phyloP scores from a whole-genome alignment of 148 eudicot species.

The Fagopyrum homotropicum region DNA sequence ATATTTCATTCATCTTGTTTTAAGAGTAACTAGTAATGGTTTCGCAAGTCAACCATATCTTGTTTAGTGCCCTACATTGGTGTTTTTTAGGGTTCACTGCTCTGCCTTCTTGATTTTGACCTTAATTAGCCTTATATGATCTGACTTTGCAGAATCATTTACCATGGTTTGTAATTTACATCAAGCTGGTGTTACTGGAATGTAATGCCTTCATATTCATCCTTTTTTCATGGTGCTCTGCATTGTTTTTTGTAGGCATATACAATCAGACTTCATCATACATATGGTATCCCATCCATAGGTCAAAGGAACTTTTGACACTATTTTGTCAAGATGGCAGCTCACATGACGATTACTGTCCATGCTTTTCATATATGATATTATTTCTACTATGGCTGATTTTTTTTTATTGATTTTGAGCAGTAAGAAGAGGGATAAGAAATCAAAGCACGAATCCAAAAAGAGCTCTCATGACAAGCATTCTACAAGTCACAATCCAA shows the following conservation, averaged over 20 bases:
- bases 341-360: conserved; percentile 77
- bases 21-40: background rate
- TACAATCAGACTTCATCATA: too few species aligned
- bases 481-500: conserved; percentile 6
- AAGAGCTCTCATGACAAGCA: conserved; percentile 40
- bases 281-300: too few species aligned
- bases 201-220: too few species aligned
- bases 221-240: too few species aligned
- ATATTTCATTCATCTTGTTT: background rate
- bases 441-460: conserved; percentile 75
- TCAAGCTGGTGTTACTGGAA: too few species aligned
- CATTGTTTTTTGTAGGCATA: too few species aligned
- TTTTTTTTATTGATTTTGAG: conserved; percentile 29
- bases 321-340: conserved; percentile 54
- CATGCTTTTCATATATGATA: conserved; percentile 14
- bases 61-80: background rate
- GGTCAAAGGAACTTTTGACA: background rate
- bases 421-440: conserved; percentile 72
- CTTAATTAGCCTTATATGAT: background rate
- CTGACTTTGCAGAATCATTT: background rate
- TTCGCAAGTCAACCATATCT: background rate
- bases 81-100: background rate
- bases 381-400: conserved; percentile 2
- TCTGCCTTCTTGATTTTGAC: background rate
- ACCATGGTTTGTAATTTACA: too few species aligned